A percentile compares a stretch with the other conserved stretches of the same genome.
These are phyloP conservation scores for sweet orange (Citrus sinensis) DNA, from an alignment of 345 rosid genomes.

Conservation along the genomic window DNA sequence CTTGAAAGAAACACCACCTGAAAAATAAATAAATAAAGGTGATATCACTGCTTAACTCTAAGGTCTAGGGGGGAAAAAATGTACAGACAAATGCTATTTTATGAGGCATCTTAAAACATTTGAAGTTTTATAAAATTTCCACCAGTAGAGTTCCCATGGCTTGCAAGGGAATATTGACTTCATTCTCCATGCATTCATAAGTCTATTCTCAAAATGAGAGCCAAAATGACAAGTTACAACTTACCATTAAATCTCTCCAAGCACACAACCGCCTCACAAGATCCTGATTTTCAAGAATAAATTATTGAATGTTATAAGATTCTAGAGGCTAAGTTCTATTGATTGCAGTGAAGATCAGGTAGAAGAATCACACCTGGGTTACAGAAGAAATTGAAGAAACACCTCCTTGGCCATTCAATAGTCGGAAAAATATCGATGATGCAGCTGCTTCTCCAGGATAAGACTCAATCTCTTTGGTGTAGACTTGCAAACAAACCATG, in stretches of 20 bases:
- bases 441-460: slow-evolving; percentile 81
- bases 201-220: slow-evolving; percentile 5
- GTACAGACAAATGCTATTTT: not conserved
- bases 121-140: not conserved
- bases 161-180: slow-evolving; percentile 1
- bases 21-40: not conserved
- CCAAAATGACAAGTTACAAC: slow-evolving; percentile 21
- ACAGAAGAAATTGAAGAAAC: slow-evolving; percentile 37
- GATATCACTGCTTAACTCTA: not conserved
- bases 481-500: slow-evolving; percentile 73
- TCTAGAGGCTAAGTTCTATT: not conserved
- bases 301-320: slow-evolving; percentile 1
- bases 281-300: slow-evolving; percentile 49
- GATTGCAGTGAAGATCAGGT: not conserved
- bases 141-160: not conserved
- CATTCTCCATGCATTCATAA: not conserved
- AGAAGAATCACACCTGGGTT: slow-evolving; percentile 47
- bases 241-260: slow-evolving; percentile 96
- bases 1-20: slow-evolving; percentile 4
- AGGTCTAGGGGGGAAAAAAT: not conserved
- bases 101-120: not conserved
- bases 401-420: slow-evolving; percentile 50
- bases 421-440: slow-evolving; percentile 69
- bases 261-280: slow-evolving; percentile 73
- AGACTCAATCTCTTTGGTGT: slow-evolving; percentile 70